Conservation (phyloP, 495 filamentous ascomycete species). For the Melanomma pulvis-pyrius region DNA sequence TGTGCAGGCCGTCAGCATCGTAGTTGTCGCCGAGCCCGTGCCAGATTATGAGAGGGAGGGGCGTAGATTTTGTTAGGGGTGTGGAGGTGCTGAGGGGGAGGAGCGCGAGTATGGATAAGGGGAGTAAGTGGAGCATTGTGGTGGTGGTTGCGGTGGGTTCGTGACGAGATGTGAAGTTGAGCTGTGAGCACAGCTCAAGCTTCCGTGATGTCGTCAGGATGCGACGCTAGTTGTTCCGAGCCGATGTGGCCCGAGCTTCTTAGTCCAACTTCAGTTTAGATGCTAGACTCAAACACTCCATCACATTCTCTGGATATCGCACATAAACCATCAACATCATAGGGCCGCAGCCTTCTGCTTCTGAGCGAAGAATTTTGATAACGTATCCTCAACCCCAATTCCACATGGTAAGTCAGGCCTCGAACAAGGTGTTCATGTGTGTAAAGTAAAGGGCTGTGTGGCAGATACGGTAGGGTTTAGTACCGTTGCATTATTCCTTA, state of each 20-base stretch:
- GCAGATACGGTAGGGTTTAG: too few species aligned
- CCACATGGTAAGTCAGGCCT: too few species aligned
- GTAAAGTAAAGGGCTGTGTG: too few species aligned
- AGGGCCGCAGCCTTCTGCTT: too few species aligned
- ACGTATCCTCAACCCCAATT: too few species aligned
- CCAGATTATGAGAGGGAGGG: conserved; percentile 90
- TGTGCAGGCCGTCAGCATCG: conserved; percentile 69
- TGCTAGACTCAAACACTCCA: too few species aligned
- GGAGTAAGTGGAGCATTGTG: conserved; percentile 18
- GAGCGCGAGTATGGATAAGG: conserved; percentile 19
- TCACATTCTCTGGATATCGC: too few species aligned
- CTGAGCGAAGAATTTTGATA: too few species aligned
- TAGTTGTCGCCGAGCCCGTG: conserved; percentile 82
- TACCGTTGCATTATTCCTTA: too few species aligned
- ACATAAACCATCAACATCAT: too few species aligned
- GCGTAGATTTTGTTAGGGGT: conserved; percentile 38
- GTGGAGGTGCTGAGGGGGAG: neutral
- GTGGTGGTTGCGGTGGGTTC: conserved; percentile 6
- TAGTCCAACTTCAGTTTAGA: too few species aligned
- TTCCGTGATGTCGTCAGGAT: neutral
- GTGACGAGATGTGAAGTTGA: neutral
- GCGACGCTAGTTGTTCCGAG: neutral
- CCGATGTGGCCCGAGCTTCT: conserved; percentile 5
- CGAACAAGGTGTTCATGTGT: too few species aligned
- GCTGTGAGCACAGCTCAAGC: neutral